These are phyloP conservation scores for Phytophthora multivora DNA, from an alignment of 352 stramenopile species.

Conservation along the genomic window DNA sequence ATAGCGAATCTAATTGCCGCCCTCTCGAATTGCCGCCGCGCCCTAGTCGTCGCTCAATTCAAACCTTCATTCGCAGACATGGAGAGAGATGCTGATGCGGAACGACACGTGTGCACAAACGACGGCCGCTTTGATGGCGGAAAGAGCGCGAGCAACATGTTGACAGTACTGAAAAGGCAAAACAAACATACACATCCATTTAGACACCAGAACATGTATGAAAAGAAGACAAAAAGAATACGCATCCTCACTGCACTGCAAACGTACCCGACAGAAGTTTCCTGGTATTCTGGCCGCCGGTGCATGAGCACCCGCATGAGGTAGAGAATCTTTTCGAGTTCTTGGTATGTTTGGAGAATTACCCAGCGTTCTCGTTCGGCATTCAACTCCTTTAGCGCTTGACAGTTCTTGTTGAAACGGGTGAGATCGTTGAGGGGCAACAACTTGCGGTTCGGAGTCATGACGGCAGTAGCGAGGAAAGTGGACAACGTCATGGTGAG, in stretches of 20 bases:
- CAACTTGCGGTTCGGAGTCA: slow-evolving; percentile 7
- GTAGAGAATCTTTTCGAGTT: slow-evolving; percentile 21
- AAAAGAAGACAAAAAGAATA: neutral
- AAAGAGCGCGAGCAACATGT: slow-evolving; percentile 10
- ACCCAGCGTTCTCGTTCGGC: slow-evolving; percentile 2
- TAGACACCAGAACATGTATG: neutral
- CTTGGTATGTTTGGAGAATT: slow-evolving; percentile 17
- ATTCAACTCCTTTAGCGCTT: slow-evolving; percentile 10
- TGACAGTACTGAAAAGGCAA: slow-evolving; percentile 4
- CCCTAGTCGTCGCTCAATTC: too few relatives aligned
- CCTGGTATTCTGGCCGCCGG: slow-evolving; percentile 14
- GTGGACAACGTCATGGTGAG: slow-evolving; percentile 8
- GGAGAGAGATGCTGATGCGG: neutral
- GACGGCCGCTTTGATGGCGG: slow-evolving; percentile 6
- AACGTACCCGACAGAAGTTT: slow-evolving; percentile 10
- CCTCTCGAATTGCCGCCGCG: too few relatives aligned
- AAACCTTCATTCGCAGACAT: neutral
- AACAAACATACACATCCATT: too few relatives aligned
- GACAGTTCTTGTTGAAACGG: slow-evolving; percentile 14
- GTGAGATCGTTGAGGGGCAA: slow-evolving; percentile 2
- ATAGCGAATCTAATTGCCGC: too few relatives aligned
- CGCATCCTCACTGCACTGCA: too few relatives aligned
- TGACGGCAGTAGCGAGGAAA: slow-evolving; percentile 6
- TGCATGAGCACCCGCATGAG: slow-evolving; percentile 21
- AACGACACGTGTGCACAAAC: slow-evolving; percentile 2